Evolutionary conservation across 2,329 filamentous ascomycete genomes (phyloP).

Genomic region (Aspergillus amoenus): DNA sequence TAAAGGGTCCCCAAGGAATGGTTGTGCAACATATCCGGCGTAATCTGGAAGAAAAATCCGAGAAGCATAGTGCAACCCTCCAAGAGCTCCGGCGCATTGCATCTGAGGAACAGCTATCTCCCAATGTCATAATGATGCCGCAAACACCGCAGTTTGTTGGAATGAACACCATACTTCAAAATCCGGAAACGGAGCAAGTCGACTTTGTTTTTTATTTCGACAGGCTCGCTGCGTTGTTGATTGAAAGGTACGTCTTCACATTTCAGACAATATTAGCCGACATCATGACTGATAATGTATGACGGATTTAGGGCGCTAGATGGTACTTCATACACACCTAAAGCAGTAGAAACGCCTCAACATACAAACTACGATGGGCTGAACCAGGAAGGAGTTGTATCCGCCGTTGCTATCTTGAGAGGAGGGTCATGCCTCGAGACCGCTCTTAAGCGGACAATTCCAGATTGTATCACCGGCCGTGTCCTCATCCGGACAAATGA

Average conservation of each 20-base stretch:
- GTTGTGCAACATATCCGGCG: constrained; percentile 90
- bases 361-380: constrained; percentile 71
- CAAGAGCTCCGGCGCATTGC: constrained; percentile 67
- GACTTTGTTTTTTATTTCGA: constrained; percentile 99
- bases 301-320: constrained; percentile 66
- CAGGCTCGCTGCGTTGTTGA: constrained; percentile 75
- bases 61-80: constrained; percentile 75
- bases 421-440: constrained; percentile 87
- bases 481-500: constrained; percentile 87
- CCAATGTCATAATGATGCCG: constrained; percentile 71
- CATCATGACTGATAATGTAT: constrained; percentile 4
- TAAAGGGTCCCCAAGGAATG: constrained; percentile 61
- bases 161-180: constrained; percentile 88
- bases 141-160: constrained; percentile 77
- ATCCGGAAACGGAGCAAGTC: constrained; percentile 74
- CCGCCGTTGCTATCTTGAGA: constrained; percentile 83
- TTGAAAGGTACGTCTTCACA: constrained; percentile 59
- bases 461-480: constrained; percentile 85
- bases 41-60: constrained; percentile 82
- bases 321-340: constrained; percentile 67
- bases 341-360: constrained; percentile 68
- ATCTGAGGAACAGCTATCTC: constrained; percentile 69
- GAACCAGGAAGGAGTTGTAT: constrained; percentile 68
- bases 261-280: not conserved
- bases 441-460: constrained; percentile 83